Percentiles rank a stretch among this genome's conserved stretches.
Conservation (phyloP, 2,329 filamentous ascomycete genomes). For the Fusarium circinatum region DNA sequence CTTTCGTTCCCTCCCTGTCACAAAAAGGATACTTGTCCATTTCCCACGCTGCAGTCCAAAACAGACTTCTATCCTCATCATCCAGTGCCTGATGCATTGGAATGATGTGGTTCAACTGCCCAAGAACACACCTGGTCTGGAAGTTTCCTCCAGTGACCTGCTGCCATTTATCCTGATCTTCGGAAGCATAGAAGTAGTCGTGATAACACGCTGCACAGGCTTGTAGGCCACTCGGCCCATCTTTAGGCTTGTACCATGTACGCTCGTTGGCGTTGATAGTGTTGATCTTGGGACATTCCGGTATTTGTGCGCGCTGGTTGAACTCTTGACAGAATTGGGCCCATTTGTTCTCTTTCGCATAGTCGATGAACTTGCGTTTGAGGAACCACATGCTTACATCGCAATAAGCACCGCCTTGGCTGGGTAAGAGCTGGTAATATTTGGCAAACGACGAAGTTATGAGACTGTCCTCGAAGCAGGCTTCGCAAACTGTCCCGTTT, state of each 20-base stretch:
- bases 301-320: slow-evolving; percentile 40
- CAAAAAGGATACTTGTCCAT: slow-evolving; percentile 47
- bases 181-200: slow-evolving; percentile 49
- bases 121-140: slow-evolving; percentile 44
- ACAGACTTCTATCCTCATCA: slow-evolving; percentile 45
- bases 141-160: slow-evolving; percentile 35
- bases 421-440: slow-evolving; percentile 41
- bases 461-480: slow-evolving; percentile 53
- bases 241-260: slow-evolving; percentile 48
- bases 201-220: slow-evolving; percentile 52
- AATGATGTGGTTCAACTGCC: slow-evolving; percentile 45
- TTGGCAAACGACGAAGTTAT: slow-evolving; percentile 42
- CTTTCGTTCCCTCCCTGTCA: slow-evolving; percentile 43
- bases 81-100: slow-evolving; percentile 46
- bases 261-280: slow-evolving; percentile 35
- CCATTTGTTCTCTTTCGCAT: slow-evolving; percentile 46
- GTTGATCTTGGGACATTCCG: slow-evolving; percentile 42
- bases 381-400: slow-evolving; percentile 48
- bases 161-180: slow-evolving; percentile 41
- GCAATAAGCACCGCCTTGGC: slow-evolving; percentile 37
- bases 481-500: slow-evolving; percentile 49
- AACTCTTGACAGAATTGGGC: slow-evolving; percentile 46
- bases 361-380: slow-evolving; percentile 43
- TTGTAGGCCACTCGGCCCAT: slow-evolving; percentile 39
- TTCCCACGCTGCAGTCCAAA: slow-evolving; percentile 48